phyloP scores from a whole-genome alignment of 2,329 filamentous ascomycete species.

The Aspergillus thermomutatus region DNA sequence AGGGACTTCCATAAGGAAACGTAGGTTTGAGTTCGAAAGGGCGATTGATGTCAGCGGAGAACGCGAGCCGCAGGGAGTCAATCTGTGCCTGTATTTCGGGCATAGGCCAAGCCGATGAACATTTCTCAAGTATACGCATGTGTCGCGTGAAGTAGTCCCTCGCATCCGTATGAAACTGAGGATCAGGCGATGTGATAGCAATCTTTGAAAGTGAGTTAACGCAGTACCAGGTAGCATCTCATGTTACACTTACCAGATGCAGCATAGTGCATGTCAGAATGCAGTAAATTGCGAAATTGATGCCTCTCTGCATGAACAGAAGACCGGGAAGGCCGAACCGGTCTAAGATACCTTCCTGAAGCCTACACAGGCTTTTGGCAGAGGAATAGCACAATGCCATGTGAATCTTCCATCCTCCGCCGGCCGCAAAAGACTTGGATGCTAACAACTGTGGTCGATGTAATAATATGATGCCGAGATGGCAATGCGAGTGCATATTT shows the following conservation, averaged over 20 bases:
- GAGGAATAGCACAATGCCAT: conserved; percentile 83
- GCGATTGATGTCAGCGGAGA: conserved; percentile 79
- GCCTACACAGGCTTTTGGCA: conserved; percentile 77
- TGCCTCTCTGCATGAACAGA: conserved; percentile 87
- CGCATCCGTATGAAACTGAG: conserved; percentile 78
- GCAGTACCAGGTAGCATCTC: background rate
- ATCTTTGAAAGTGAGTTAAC: conserved; percentile 55
- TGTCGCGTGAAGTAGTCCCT: conserved; percentile 87
- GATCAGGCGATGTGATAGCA: conserved; percentile 88
- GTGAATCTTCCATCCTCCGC: conserved; percentile 80
- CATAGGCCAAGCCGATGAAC: conserved; percentile 79
- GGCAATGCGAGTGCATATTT: conserved; percentile 85
- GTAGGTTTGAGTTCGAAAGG: conserved; percentile 85
- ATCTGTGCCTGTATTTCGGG: conserved; percentile 88
- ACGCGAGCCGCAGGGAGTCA: conserved; percentile 82
- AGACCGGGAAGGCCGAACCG: conserved; percentile 76
- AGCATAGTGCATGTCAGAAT: conserved; percentile 89
- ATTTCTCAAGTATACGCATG: conserved; percentile 88
- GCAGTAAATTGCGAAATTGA: conserved; percentile 93
- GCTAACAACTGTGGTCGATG: conserved; percentile 81
- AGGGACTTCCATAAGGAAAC: conserved; percentile 83
- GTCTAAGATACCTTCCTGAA: conserved; percentile 79
- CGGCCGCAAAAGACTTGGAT: conserved; percentile 66
- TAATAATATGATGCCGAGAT: conserved; percentile 79
- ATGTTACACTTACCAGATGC: conserved; percentile 69